Percentiles rank a stretch among this genome's conserved stretches.
Conservation (phyloP, 1,139 yeast genomes). For the Nakaseomyces kungkrabaensis region DNA sequence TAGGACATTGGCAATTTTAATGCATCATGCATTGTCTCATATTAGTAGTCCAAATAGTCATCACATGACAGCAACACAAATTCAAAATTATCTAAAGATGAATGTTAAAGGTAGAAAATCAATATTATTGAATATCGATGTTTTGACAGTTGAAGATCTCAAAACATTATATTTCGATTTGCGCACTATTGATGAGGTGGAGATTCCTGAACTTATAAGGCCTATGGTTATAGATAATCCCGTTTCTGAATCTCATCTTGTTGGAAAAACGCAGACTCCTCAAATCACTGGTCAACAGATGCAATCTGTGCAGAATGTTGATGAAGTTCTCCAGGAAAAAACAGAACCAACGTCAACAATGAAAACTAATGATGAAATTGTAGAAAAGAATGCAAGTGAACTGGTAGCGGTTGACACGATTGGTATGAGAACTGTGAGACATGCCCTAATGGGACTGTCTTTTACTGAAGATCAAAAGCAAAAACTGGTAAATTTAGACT, state of each 20-base stretch:
- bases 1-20: conserved; percentile 35
- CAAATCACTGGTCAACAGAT: not conserved
- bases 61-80: not conserved
- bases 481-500: conserved; percentile 33
- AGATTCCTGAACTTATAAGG: conserved; percentile 7
- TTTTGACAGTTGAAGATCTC: conserved; percentile 58
- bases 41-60: not conserved
- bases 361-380: conserved; percentile 23
- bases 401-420: conserved; percentile 65
- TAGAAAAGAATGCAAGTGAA: conserved; percentile 46
- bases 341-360: not conserved
- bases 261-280: not conserved
- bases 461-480: conserved; percentile 25
- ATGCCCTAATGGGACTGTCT: conserved; percentile 59
- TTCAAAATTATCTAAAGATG: conserved; percentile 21
- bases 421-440: conserved; percentile 73
- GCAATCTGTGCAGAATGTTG: not conserved
- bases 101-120: conserved; percentile 24
- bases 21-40: conserved; percentile 30
- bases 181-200: conserved; percentile 2
- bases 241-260: conserved; percentile 1
- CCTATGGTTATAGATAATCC: conserved; percentile 27
- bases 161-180: conserved; percentile 21
- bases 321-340: not conserved
- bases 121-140: conserved; percentile 55